A percentile compares a stretch with the other conserved stretches of the same genome.
phyloP scores from a whole-genome alignment of 768 basidiomycete species.

The Collybiopsis luxurians region DNA sequence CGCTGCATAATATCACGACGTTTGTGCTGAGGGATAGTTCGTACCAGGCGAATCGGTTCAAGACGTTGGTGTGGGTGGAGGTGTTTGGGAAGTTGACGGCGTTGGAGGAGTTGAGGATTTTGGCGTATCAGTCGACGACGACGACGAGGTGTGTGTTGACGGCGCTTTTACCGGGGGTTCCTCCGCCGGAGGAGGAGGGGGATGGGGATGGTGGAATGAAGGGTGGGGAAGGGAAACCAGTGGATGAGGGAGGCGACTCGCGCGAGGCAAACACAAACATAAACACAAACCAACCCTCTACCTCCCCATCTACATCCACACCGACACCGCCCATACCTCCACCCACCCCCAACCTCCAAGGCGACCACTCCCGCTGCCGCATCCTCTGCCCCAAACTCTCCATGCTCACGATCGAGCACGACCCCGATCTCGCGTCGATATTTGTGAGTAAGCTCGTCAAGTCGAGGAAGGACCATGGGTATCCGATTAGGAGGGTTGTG shows the following conservation, averaged over 20 bases:
- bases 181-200: background rate
- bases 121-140: slow-evolving; percentile 2
- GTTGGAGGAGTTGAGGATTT: slow-evolving; percentile 2
- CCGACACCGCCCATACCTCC: background rate
- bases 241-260: background rate
- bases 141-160: slow-evolving; percentile 6
- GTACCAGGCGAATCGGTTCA: slow-evolving; percentile 6
- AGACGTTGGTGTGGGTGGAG: background rate
- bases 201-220: background rate
- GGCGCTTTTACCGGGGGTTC: background rate
- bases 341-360: background rate
- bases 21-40: slow-evolving; percentile 4
- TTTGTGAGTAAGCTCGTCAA: slow-evolving; percentile 6
- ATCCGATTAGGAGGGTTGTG: background rate
- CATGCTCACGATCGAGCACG: slow-evolving; percentile 1
- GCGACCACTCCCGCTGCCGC: background rate
- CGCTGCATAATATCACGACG: slow-evolving; percentile 1
- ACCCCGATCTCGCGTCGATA: slow-evolving; percentile 6
- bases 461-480: slow-evolving; percentile 1
- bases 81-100: background rate
- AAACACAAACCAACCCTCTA: too few relatives aligned
- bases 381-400: slow-evolving; percentile 5
- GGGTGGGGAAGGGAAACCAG: background rate
- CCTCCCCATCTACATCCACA: too few relatives aligned
- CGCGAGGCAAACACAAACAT: background rate